Conservation (phyloP, 805 yeast species). For the Ogataea nakhonphanomensis region DNA sequence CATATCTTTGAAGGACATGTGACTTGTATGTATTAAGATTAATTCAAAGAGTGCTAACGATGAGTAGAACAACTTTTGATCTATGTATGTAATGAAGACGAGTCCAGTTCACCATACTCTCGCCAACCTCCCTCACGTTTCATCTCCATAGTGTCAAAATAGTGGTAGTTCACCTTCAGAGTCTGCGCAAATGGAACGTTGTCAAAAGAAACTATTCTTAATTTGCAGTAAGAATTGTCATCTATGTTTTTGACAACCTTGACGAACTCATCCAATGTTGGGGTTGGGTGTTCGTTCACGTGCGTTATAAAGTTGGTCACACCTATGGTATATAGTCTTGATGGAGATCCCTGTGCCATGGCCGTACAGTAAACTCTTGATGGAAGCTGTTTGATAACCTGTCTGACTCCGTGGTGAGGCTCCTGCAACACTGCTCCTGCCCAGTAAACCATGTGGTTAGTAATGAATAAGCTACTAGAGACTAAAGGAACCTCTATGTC, state of each 20-base stretch:
- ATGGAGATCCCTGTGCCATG: conserved; percentile 80
- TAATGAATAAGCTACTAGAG: conserved; percentile 52
- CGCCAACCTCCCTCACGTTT: conserved; percentile 52
- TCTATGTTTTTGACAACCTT: conserved; percentile 64
- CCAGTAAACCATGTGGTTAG: conserved; percentile 73
- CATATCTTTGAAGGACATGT: conserved; percentile 31
- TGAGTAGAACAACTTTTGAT: background rate
- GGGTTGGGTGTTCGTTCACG: conserved; percentile 73
- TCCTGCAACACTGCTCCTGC: conserved; percentile 79
- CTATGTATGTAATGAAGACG: background rate
- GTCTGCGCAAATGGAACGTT: conserved; percentile 84
- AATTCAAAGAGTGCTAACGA: conserved; percentile 4
- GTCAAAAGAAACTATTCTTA: conserved; percentile 80
- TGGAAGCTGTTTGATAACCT: conserved; percentile 72
- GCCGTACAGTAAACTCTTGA: conserved; percentile 80
- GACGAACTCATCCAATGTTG: conserved; percentile 65
- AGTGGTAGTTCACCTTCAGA: conserved; percentile 82
- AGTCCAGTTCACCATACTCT: conserved; percentile 33
- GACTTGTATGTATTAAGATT: background rate
- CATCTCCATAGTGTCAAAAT: conserved; percentile 72
- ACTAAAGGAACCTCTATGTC: conserved; percentile 63
- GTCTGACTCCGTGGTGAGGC: conserved; percentile 93
- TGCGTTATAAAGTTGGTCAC: conserved; percentile 86
- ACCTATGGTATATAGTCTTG: conserved; percentile 73
- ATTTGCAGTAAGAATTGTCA: conserved; percentile 75